Percentiles rank a stretch among this genome's conserved stretches.
These are phyloP conservation scores for Candida yuanshanica DNA, from an alignment of 805 yeast genomes.

Conservation along the genomic window DNA sequence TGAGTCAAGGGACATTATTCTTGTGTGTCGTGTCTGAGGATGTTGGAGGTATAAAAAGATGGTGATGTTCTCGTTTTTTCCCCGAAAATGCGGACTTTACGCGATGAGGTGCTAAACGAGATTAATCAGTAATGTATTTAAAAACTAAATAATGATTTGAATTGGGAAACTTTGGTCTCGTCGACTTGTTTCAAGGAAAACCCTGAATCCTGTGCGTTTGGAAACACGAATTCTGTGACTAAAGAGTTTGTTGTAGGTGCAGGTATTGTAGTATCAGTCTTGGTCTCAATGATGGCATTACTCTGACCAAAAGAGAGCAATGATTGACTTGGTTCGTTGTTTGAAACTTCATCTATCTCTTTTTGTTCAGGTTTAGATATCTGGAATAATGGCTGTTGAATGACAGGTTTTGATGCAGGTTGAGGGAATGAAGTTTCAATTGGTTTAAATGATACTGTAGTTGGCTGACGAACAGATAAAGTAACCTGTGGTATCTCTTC, in stretches of 20 bases:
- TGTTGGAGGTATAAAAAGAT: neutral
- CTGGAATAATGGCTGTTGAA: neutral
- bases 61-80: neutral
- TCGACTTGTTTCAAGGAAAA: constrained; percentile 14
- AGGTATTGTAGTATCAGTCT: neutral
- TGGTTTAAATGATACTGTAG: constrained; percentile 1
- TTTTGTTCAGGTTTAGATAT: neutral
- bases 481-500: constrained; percentile 1
- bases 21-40: neutral
- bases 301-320: constrained; percentile 1
- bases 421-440: constrained; percentile 1
- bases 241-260: neutral
- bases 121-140: neutral
- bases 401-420: neutral
- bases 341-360: too few relatives aligned
- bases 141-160: constrained; percentile 7
- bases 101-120: neutral
- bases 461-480: too few relatives aligned
- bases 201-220: constrained; percentile 13
- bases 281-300: too few relatives aligned
- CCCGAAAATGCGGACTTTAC: neutral
- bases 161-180: constrained; percentile 12
- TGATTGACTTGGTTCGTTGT: neutral
- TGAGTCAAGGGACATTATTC: constrained; percentile 18
- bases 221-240: constrained; percentile 16